A percentile compares a stretch with the other conserved stretches of the same genome.
Conservation (phyloP, 805 yeast genomes). For the Ogataea pignaliae region DNA sequence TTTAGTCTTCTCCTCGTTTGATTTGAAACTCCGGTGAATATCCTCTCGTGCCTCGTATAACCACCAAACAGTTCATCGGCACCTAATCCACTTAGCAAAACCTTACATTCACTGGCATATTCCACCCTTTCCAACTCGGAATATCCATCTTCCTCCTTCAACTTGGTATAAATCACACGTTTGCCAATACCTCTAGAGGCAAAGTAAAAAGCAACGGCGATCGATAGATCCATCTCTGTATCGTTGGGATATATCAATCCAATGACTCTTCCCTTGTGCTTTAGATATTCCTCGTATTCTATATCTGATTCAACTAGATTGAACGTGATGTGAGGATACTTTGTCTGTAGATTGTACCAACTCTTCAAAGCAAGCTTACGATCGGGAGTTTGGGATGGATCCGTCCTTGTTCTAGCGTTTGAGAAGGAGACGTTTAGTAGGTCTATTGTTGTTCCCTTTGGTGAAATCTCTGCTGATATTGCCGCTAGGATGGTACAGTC, state of each 20-base stretch:
- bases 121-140: constrained; percentile 9
- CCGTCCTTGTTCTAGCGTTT: constrained; percentile 69
- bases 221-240: constrained; percentile 94
- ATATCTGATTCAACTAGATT: constrained; percentile 69
- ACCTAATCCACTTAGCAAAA: constrained; percentile 87
- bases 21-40: constrained; percentile 34
- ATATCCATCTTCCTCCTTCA: constrained; percentile 8
- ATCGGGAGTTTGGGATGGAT: constrained; percentile 77
- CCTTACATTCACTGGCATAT: constrained; percentile 56
- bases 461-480: constrained; percentile 34
- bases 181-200: constrained; percentile 63
- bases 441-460: constrained; percentile 46
- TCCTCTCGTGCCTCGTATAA: constrained; percentile 73
- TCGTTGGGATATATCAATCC: constrained; percentile 74
- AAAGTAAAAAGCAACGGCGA: constrained; percentile 92
- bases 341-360: constrained; percentile 43
- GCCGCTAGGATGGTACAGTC: constrained; percentile 85
- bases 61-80: constrained; percentile 98
- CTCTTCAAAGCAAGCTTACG: constrained; percentile 68
- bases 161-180: constrained; percentile 13
- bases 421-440: constrained; percentile 90
- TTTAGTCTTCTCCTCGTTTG: constrained; percentile 18
- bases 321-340: constrained; percentile 39
- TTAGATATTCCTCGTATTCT: constrained; percentile 59
- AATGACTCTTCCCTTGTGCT: constrained; percentile 47